These are phyloP conservation scores for Chlorophyllum brunneum DNA, from an alignment of 768 basidiomycete genomes.

Conservation along the genomic window DNA sequence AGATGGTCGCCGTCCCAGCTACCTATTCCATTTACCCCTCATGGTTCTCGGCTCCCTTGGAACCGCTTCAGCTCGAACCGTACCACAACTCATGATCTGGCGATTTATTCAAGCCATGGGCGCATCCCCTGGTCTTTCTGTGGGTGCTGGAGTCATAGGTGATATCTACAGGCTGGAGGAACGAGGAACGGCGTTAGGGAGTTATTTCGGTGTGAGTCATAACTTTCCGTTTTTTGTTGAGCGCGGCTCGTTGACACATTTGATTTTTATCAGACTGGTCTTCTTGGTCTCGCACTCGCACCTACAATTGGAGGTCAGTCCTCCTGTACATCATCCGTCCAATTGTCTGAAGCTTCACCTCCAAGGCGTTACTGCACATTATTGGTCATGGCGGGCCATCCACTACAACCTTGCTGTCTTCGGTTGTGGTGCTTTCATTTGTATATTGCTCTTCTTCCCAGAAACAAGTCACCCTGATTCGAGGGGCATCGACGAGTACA, in stretches of 20 bases:
- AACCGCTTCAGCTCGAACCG: constrained; percentile 41
- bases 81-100: constrained; percentile 52
- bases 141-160: constrained; percentile 58
- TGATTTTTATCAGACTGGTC: constrained; percentile 35
- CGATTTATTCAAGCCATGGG: constrained; percentile 68
- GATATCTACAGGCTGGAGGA: constrained; percentile 68
- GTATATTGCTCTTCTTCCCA: constrained; percentile 46
- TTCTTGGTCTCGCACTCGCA: constrained; percentile 59
- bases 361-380: constrained; percentile 11
- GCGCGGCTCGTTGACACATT: background rate
- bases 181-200: constrained; percentile 54
- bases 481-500: constrained; percentile 47
- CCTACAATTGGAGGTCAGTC: constrained; percentile 49
- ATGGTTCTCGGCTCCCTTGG: constrained; percentile 58
- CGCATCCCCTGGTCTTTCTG: constrained; percentile 48
- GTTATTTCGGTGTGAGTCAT: constrained; percentile 46
- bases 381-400: constrained; percentile 60
- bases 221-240: too few relatives aligned
- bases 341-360: background rate
- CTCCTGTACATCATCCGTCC: background rate
- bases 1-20: constrained; percentile 70
- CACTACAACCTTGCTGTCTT: constrained; percentile 43
- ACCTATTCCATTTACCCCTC: constrained; percentile 57
- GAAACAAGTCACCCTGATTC: constrained; percentile 65
- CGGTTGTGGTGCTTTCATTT: constrained; percentile 35